phyloP scores from a whole-genome alignment of 2,329 filamentous ascomycete species.

The Shiraia sp. region DNA sequence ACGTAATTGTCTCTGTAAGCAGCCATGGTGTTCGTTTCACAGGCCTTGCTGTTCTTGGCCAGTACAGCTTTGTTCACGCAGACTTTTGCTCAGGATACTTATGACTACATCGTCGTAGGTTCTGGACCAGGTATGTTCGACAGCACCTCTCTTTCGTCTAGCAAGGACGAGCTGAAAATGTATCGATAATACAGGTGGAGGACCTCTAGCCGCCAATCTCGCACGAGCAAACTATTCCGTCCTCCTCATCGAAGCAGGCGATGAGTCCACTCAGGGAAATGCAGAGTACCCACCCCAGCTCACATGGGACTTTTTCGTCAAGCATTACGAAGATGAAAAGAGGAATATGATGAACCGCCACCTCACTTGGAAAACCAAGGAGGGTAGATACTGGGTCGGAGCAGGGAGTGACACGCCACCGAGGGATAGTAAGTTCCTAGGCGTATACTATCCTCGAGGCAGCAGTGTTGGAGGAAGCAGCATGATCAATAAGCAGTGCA shows the following conservation, averaged over 20 bases:
- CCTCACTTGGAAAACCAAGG: slow-evolving; percentile 57
- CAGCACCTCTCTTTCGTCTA: neutral
- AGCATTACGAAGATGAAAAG: slow-evolving; percentile 59
- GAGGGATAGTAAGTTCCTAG: slow-evolving; percentile 53
- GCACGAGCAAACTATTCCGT: slow-evolving; percentile 60
- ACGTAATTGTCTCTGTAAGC: neutral
- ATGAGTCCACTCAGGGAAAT: slow-evolving; percentile 54
- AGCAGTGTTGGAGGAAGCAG: slow-evolving; percentile 60
- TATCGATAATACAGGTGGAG: slow-evolving; percentile 11
- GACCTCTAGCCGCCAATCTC: slow-evolving; percentile 52
- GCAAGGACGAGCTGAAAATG: neutral
- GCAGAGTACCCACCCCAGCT: slow-evolving; percentile 31
- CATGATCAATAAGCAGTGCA: slow-evolving; percentile 58
- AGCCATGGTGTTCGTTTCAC: slow-evolving; percentile 18
- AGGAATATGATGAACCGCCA: slow-evolving; percentile 60
- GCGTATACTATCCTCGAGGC: slow-evolving; percentile 61
- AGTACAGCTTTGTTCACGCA: slow-evolving; percentile 3
- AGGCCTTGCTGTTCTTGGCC: slow-evolving; percentile 11
- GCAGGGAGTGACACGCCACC: slow-evolving; percentile 53
- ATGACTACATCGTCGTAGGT: slow-evolving; percentile 66
- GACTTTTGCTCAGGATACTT: slow-evolving; percentile 34
- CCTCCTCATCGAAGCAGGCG: slow-evolving; percentile 63
- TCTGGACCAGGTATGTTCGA: no score
- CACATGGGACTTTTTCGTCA: slow-evolving; percentile 60
- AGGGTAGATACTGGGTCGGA: slow-evolving; percentile 58